A percentile compares a stretch with the other conserved stretches of the same genome.
Conservation (phyloP, 2,329 filamentous ascomycete species). For the Coniella lustricola region DNA sequence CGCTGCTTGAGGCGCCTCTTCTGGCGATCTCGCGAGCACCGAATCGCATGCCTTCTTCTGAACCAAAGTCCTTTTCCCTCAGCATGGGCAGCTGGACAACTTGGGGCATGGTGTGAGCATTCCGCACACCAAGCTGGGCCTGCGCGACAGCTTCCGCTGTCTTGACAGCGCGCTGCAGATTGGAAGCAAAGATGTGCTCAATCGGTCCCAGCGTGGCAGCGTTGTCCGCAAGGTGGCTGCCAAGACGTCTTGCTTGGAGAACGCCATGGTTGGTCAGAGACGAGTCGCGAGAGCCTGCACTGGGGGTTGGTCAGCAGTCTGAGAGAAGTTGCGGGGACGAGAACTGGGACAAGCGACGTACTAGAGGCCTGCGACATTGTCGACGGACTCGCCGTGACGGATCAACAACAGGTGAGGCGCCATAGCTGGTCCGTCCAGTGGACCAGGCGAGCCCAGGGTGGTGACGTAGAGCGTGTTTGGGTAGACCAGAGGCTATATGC, state of each 20-base stretch:
- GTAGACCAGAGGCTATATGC: neutral
- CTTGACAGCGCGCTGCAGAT: conserved; percentile 64
- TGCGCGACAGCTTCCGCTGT: conserved; percentile 62
- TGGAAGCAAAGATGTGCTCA: conserved; percentile 68
- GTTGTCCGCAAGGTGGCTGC: conserved; percentile 46
- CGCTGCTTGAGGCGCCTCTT: conserved; percentile 18
- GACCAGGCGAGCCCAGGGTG: neutral
- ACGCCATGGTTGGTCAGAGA: conserved; percentile 74
- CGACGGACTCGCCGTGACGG: conserved; percentile 83
- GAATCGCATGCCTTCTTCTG: conserved; percentile 59
- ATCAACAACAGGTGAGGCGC: conserved; percentile 65
- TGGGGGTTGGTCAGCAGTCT: conserved; percentile 44
- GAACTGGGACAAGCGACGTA: conserved; percentile 31
- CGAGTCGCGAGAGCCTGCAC: conserved; percentile 76
- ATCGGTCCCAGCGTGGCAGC: conserved; percentile 28
- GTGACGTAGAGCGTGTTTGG: neutral
- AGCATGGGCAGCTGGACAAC: conserved; percentile 42
- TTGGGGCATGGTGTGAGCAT: neutral
- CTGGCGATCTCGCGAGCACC: conserved; percentile 26
- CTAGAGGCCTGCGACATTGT: conserved; percentile 77
- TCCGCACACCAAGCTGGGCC: conserved; percentile 35
- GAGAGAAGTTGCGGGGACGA: neutral
- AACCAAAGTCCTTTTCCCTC: conserved; percentile 70
- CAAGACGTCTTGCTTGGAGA: conserved; percentile 69
- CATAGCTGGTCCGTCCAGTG: neutral